Evolutionary conservation across 495 filamentous ascomycete species (phyloP), one percentile per base, ranked within the genome.

Genomic region (Hypoxylon perforatum): DNA sequence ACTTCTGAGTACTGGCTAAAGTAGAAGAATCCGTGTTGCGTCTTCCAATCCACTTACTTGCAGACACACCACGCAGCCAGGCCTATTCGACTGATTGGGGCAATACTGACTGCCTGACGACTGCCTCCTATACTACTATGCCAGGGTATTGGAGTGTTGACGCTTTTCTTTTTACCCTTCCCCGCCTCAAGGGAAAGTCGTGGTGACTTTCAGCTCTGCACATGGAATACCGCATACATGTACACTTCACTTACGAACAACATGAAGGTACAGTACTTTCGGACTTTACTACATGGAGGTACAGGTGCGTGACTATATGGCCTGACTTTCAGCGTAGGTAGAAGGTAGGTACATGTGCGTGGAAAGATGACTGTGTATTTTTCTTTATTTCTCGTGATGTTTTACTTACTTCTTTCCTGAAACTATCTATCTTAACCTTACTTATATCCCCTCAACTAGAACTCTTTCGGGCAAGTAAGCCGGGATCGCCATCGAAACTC

Each of bases 1-100:
- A 28, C 25, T 28, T 3, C 30, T 9, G 25, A 61, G 10, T 50
- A 50, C 41, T 69, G 66, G 66, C 66, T 69, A 65, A 69, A 69
- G 61, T 65, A 33, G 44, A 45, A 28, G 50, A 65, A 39, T 61
- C 39, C 42, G 54, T 64, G 7, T 33, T 33, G 30, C 30, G 11
- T 33, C 44, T 51, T 57, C n/a, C 46, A 65, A 57, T 42, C 66
- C 66, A 61, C 66, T 64, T 51, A 23, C 47, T 36, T 49, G 14
- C 49, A 65, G 51, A 11, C 49, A 52, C 61, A 33, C 45, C 61
- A 69, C 66, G 56, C 61, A 64, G 38, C 14, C 46, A 48, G 18
- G 41, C 41, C 42, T 6, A 12, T 6, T 42, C 25, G 22, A 69
- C 45, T 69, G 55, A 69, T 63, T 69, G 65, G 60, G 45, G 41